Percentiles rank a stretch among this genome's conserved stretches.
phyloP scores from a whole-genome alignment of 352 stramenopile genomes.

The Blastocystis sp. region DNA sequence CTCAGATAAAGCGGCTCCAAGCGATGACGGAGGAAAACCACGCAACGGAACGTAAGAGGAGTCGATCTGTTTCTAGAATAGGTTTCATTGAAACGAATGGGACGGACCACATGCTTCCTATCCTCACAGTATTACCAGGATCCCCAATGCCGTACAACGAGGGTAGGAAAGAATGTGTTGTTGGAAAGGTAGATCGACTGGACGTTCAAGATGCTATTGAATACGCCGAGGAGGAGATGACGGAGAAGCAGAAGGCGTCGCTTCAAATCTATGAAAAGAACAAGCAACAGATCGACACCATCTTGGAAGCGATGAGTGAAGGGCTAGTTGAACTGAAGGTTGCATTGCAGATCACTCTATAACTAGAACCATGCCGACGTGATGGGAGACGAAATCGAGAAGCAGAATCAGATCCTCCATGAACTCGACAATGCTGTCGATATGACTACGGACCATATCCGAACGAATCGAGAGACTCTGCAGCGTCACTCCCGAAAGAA shows the following conservation, averaged over 20 bases:
- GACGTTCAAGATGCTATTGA: background rate
- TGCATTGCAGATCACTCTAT: background rate
- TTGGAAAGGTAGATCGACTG: background rate
- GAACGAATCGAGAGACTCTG: background rate
- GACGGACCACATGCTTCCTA: background rate
- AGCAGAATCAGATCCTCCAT: slow-evolving; percentile 6
- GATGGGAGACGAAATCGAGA: slow-evolving; percentile 52
- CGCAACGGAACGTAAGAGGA: background rate
- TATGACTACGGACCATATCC: slow-evolving; percentile 3
- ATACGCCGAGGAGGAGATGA: slow-evolving; percentile 7
- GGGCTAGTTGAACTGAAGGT: slow-evolving; percentile 35
- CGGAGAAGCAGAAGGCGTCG: slow-evolving; percentile 23
- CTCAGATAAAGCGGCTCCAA: slow-evolving; percentile 30
- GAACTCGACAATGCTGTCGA: slow-evolving; percentile 8
- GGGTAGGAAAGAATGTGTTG: background rate
- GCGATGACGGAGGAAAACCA: slow-evolving; percentile 18
- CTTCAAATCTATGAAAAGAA: slow-evolving; percentile 52
- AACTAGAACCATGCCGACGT: background rate
- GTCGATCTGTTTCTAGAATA: background rate
- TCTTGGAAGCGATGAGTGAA: slow-evolving; percentile 43
- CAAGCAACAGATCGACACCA: background rate
- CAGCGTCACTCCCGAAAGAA: background rate
- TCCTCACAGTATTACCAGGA: slow-evolving; percentile 25
- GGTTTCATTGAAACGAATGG: slow-evolving; percentile 10
- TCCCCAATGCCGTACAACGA: background rate